Percentiles rank a stretch among this genome's conserved stretches.
Evolutionary conservation across 2,329 filamentous ascomycete genomes (phyloP).

Genomic region (Daldinia sp.): DNA sequence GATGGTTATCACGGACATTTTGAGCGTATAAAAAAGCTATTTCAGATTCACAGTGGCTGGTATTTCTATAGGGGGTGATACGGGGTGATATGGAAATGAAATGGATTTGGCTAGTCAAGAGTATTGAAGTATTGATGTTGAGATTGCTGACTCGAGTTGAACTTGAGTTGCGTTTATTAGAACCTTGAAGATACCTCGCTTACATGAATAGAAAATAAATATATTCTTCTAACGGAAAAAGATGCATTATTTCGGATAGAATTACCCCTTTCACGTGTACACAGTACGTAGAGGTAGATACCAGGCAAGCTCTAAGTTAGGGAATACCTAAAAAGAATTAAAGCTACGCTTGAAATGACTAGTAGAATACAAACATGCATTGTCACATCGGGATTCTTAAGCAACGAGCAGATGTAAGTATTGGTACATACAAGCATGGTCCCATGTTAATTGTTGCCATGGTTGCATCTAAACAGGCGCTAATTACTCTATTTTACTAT

Average conservation of each 20-base stretch:
- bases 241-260: neutral
- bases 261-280: neutral
- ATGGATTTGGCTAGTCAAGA: neutral
- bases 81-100: neutral
- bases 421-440: neutral
- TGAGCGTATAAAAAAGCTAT: constrained; percentile 1
- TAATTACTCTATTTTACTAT: neutral
- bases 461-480: neutral
- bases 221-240: no score
- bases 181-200: neutral
- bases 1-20: constrained; percentile 58
- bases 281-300: no score
- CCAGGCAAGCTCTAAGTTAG: no score
- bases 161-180: neutral
- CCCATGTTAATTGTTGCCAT: neutral
- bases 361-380: no score
- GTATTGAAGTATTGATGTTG: neutral
- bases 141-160: constrained; percentile 1
- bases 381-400: no score
- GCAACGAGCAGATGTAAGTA: neutral
- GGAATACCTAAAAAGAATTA: no score
- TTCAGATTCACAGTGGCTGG: neutral
- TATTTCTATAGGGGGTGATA: neutral
- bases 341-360: no score
- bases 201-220: neutral